Conservation (phyloP, 306 rosid genomes). For the Lathyrus sativus region DNA sequence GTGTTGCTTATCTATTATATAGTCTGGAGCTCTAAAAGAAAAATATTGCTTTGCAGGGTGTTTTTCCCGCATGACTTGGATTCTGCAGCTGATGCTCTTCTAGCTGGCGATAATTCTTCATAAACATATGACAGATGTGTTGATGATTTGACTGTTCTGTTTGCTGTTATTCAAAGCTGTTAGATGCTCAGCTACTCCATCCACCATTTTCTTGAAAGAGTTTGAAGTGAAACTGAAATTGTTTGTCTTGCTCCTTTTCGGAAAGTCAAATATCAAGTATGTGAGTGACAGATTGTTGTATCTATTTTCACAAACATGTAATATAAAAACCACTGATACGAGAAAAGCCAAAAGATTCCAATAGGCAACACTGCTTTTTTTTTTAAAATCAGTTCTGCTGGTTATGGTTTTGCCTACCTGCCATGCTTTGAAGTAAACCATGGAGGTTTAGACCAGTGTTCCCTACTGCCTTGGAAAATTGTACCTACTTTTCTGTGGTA, state of each 20-base stretch:
- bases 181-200: background rate
- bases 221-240: constrained; percentile 27
- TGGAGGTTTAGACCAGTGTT: background rate
- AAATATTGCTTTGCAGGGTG: constrained; percentile 58
- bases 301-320: constrained; percentile 10
- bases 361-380: background rate
- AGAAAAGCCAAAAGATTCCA: constrained; percentile 1
- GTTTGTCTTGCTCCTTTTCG: constrained; percentile 4
- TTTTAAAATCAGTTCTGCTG: too few species aligned
- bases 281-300: constrained; percentile 16
- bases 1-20: background rate
- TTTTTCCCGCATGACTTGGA: constrained; percentile 91
- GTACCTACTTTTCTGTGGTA: background rate
- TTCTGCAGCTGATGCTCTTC: constrained; percentile 82
- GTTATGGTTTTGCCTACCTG: constrained; percentile 2
- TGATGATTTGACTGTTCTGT: background rate
- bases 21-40: constrained; percentile 19
- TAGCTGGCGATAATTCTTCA: constrained; percentile 50
- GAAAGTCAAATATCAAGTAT: background rate
- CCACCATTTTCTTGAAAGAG: constrained; percentile 28
- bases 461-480: background rate
- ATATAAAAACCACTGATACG: constrained; percentile 7
- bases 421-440: constrained; percentile 3
- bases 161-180: constrained; percentile 23
- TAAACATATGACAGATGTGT: constrained; percentile 18